A percentile compares a stretch with the other conserved stretches of the same genome.
These are phyloP conservation scores for Vaccinium darrowii DNA, from an alignment of 148 eudicot genomes.

Conservation along the genomic window DNA sequence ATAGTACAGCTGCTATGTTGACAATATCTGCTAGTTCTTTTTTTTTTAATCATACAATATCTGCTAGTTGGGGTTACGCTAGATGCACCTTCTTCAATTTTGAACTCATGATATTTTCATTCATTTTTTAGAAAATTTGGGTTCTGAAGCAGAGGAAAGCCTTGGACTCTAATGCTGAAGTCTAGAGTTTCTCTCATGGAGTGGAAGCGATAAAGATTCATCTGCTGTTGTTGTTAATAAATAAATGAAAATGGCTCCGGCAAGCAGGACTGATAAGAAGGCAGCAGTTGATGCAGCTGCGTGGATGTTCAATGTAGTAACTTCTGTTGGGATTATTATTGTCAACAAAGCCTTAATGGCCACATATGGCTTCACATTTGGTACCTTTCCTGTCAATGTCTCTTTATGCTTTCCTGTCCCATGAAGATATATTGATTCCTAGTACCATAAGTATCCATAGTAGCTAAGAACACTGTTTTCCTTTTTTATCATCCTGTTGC, in stretches of 20 bases:
- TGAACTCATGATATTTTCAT: neutral
- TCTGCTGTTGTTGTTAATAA: conserved; percentile 17
- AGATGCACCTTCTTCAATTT: neutral
- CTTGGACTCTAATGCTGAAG: neutral
- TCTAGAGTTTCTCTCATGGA: conserved; percentile 18
- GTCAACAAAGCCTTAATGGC: conserved; percentile 88
- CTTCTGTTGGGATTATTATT: conserved; percentile 82
- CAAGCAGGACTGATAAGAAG: conserved; percentile 75
- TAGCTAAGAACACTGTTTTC: neutral
- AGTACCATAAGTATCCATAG: neutral
- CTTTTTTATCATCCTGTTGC: neutral
- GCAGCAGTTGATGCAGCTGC: conserved; percentile 75
- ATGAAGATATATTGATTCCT: neutral
- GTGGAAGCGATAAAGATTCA: conserved; percentile 21
- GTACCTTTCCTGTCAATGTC: conserved; percentile 32
- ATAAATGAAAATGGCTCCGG: conserved; percentile 50
- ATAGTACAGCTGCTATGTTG: neutral
- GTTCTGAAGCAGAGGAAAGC: conserved; percentile 6
- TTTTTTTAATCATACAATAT: no score
- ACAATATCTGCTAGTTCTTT: neutral
- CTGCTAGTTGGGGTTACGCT: neutral
- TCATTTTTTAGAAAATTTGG: conserved; percentile 10
- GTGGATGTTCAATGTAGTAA: conserved; percentile 86
- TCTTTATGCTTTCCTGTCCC: neutral
- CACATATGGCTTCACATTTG: conserved; percentile 73